Evolutionary conservation across 345 rosid species (phyloP).

Genomic region (Sonneratia alba): DNA sequence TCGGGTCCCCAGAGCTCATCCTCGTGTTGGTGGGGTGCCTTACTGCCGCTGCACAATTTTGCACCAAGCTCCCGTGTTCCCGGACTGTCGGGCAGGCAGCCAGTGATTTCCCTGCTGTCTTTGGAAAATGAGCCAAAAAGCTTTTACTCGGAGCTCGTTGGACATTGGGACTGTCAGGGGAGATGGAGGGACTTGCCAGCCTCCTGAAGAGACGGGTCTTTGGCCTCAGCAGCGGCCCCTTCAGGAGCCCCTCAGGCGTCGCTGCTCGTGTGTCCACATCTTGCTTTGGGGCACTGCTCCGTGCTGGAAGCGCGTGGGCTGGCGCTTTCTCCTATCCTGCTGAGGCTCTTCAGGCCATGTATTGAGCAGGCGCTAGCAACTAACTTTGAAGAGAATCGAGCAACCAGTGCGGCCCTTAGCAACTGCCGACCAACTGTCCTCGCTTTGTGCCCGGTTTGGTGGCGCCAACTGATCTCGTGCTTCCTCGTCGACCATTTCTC

Average conservation of each 20-base stretch:
- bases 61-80: slow-evolving; percentile 71
- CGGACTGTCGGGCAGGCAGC: slow-evolving; percentile 76
- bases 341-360: slow-evolving; percentile 58
- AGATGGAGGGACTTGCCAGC: slow-evolving; percentile 49
- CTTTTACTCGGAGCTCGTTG: slow-evolving; percentile 89
- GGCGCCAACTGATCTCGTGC: slow-evolving; percentile 30
- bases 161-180: slow-evolving; percentile 89
- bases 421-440: slow-evolving; percentile 79
- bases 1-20: slow-evolving; percentile 34
- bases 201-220: slow-evolving; percentile 51
- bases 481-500: slow-evolving; percentile 29
- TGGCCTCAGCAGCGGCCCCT: slow-evolving; percentile 75
- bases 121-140: slow-evolving; percentile 67
- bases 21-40: slow-evolving; percentile 41
- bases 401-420: slow-evolving; percentile 72
- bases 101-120: slow-evolving; percentile 64
- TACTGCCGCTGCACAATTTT: slow-evolving; percentile 51
- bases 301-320: slow-evolving; percentile 77
- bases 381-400: slow-evolving; percentile 67
- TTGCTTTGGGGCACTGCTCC: slow-evolving; percentile 64
- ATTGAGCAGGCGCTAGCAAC: slow-evolving; percentile 56
- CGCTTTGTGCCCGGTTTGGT: slow-evolving; percentile 38
- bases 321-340: slow-evolving; percentile 62
- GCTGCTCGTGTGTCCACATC: slow-evolving; percentile 62
- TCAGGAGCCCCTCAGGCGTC: slow-evolving; percentile 59